These are phyloP conservation scores for Saccharomyces pastorianus DNA, from an alignment of 1,139 yeast genomes.

Conservation along the genomic window DNA sequence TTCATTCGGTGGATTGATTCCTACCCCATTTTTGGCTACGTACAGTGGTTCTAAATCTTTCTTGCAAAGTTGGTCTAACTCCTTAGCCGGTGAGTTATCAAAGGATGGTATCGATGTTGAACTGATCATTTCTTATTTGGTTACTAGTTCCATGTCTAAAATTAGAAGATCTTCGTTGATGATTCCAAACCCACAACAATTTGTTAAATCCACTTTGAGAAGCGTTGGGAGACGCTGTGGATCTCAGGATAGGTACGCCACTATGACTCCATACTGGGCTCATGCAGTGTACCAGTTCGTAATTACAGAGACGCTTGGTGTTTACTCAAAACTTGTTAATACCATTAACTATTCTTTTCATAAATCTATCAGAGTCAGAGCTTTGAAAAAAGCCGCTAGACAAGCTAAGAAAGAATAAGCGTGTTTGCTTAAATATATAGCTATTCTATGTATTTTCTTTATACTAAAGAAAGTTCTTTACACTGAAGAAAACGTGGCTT, in stretches of 20 bases:
- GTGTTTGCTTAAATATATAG: not conserved
- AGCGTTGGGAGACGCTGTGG: constrained; percentile 81
- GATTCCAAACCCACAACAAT: constrained; percentile 75
- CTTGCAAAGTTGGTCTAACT: constrained; percentile 84
- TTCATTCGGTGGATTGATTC: constrained; percentile 88
- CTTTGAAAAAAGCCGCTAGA: constrained; percentile 69
- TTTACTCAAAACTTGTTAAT: constrained; percentile 64
- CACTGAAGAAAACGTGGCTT: not conserved
- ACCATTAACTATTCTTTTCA: constrained; percentile 68
- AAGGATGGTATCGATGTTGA: constrained; percentile 73
- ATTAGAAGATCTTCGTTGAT: constrained; percentile 63
- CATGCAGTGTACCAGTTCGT: constrained; percentile 90
- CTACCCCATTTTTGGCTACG: constrained; percentile 86
- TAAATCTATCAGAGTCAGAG: constrained; percentile 68
- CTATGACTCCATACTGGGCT: constrained; percentile 86
- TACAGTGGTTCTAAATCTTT: constrained; percentile 96
- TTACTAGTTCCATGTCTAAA: constrained; percentile 94
- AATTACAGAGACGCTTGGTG: constrained; percentile 74
- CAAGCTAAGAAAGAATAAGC: constrained; percentile 22
- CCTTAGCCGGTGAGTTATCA: constrained; percentile 79
- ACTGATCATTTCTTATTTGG: constrained; percentile 79
- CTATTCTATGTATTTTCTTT: too few species aligned
- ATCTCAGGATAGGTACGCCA: constrained; percentile 83
- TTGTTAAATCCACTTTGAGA: constrained; percentile 62
- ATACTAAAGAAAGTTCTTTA: not conserved